Evolutionary conservation across 352 stramenopile genomes (phyloP), one percentile per base, ranked within the genome.

Genomic region (Pythium apleroticum): DNA sequence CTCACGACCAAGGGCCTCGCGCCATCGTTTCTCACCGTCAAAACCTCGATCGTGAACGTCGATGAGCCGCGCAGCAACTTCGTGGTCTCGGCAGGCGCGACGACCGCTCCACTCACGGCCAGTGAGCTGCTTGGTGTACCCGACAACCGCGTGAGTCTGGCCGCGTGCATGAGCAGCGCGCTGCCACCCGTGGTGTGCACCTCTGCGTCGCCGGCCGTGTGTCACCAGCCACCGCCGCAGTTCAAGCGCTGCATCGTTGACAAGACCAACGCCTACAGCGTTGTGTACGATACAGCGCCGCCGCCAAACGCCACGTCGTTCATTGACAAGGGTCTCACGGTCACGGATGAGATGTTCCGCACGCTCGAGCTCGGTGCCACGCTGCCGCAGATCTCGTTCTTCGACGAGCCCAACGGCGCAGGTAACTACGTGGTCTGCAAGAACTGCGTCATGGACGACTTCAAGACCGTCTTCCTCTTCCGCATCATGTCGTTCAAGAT

Each of bases 351-450:
- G 12, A 53, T 53, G 46, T 53, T 53, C 46, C 46, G 46, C 46
- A 53, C 46, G 46, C 46, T 53, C 20, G 46, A 53, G 25, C 46
- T 53, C 8, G 30, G 52, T 31, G 28, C 52, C 5, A 58, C 28
- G 11, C 30, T 45, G 28, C 52, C 52, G 9, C 30, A 46, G 52
- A 58, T 58, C 52, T 31, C 52, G 52, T 58, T 58, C 31, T 58
- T 58, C 52, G 52, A 58, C 31, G 52, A 41, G 31, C 52, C 30
- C 11, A 41, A 58, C 52, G 52, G 52, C 28, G 19, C 12, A 17
- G 52, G 52, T 10, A 58, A 58, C 52, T 58, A 58, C 52, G 52
- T 58, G 11, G 31, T 58, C 25, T 58, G 52, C 52, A 58, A 30
- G 30, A 45, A 58, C 52, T 58, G 52, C 31, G n/a, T 22, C 0